A percentile compares a stretch with the other conserved stretches of the same genome.
Conservation (phyloP, 2,329 filamentous ascomycete genomes). For the Colletotrichum sp. region DNA sequence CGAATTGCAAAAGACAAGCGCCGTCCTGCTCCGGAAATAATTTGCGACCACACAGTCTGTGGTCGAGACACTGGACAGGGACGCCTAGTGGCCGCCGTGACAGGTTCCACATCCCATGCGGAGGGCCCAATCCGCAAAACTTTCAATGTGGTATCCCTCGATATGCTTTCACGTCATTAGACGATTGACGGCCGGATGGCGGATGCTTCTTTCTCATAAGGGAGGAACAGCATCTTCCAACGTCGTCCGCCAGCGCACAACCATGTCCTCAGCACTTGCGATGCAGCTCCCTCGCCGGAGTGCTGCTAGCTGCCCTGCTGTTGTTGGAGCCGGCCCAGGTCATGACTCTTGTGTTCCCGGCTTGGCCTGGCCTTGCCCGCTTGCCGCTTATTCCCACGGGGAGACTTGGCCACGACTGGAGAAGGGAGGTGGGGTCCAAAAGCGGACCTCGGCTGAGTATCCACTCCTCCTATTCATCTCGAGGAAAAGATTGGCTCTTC, state of each 20-base stretch:
- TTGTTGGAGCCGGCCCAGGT: not conserved
- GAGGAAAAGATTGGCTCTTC: not conserved
- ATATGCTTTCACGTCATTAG: not conserved
- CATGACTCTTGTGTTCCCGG: not conserved
- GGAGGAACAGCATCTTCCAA: not conserved
- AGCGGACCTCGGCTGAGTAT: slow-evolving; percentile 9
- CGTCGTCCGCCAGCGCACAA: not conserved
- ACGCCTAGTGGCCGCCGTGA: not conserved
- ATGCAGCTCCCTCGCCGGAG: not conserved
- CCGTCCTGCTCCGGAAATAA: slow-evolving; percentile 4
- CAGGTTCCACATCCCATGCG: not conserved
- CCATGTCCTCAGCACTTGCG: not conserved
- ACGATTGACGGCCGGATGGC: not conserved
- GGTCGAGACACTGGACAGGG: not conserved
- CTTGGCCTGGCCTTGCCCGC: not conserved
- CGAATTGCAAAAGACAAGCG: not conserved
- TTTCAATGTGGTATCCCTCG: not conserved
- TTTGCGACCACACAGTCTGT: not conserved
- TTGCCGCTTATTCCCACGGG: not conserved
- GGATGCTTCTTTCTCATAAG: not conserved
- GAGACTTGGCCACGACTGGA: not conserved
- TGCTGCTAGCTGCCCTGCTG: not conserved
- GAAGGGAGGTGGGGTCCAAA: not conserved
- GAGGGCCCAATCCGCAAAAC: not conserved
- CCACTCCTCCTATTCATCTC: slow-evolving; percentile 9